These are phyloP conservation scores for Cyclocybe aegerita DNA, from an alignment of 768 basidiomycete genomes.

Conservation along the genomic window DNA sequence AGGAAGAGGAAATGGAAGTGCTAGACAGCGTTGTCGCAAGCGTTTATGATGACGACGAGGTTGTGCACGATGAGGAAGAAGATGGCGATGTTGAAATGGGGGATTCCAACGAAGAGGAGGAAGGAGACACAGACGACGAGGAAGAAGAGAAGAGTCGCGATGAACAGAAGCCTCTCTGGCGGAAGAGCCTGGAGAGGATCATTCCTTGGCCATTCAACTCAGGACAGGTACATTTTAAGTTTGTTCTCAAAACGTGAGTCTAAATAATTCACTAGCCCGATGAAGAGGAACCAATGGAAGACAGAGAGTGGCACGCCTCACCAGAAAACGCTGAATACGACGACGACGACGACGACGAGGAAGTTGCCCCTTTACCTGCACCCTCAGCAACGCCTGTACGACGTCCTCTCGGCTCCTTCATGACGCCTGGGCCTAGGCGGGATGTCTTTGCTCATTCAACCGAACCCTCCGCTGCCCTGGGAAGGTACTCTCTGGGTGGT, in stretches of 20 bases:
- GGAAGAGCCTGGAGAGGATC: slow-evolving; percentile 38
- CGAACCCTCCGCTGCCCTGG: slow-evolving; percentile 9
- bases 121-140: slow-evolving; percentile 24
- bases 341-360: slow-evolving; percentile 22
- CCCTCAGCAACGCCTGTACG: slow-evolving; percentile 29
- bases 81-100: slow-evolving; percentile 22
- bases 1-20: slow-evolving; percentile 52
- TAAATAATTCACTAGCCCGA: no score
- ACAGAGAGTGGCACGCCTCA: no score
- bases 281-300: no score
- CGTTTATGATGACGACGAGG: slow-evolving; percentile 25
- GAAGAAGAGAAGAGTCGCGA: slow-evolving; percentile 28
- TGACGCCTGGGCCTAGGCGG: slow-evolving; percentile 51
- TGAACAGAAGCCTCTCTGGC: slow-evolving; percentile 36
- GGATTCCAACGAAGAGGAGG: slow-evolving; percentile 11
- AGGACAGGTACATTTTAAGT: no score
- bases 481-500: slow-evolving; percentile 44
- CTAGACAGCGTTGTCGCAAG: slow-evolving; percentile 38
- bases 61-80: slow-evolving; percentile 25
- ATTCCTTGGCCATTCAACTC: slow-evolving; percentile 38
- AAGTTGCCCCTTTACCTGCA: slow-evolving; percentile 11
- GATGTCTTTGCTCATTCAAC: slow-evolving; percentile 12
- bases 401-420: slow-evolving; percentile 41
- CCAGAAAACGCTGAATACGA: background rate
- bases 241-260: no score